Base-by-base conservation (phyloP, 192 early-diverging fungal species). In the Linnemannia schmuckeri region DNA sequence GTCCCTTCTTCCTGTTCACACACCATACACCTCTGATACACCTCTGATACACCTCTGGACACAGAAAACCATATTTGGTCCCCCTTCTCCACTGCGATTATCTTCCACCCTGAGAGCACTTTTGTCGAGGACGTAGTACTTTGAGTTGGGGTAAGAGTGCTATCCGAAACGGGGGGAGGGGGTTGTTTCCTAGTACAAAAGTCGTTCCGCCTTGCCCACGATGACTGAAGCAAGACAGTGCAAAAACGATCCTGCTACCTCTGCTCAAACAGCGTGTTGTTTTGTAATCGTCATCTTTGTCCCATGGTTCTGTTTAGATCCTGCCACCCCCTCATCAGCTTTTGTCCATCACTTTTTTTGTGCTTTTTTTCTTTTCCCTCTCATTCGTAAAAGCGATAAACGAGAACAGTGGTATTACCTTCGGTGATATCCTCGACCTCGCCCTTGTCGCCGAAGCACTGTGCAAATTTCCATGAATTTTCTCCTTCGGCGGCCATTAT, bases 361-460 rank as follows among this genome's bases (percentile, higher is more conserved):
- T 54, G 15, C 6, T 47, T 24, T 38, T 52, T 22, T 13, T 13
- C 30, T 35, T 6, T 47, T 27, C 30, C 15, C 35, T 47, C 52
- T 35, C 0, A 44, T 17, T n/a, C 8, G n/a, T 18, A 30, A 70
- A n/a, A 40, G 17, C 9, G 13, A 80, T 30, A 37, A 40, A n/a
- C 47, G 70, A 70, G 68, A 40, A 73, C 44, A 70, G 52, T 35
- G 73, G 33, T 61, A 83, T 83, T 96, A 98, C 98, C 98, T 96
- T 99, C 98, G 68, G 97, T 99, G 74, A 99, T 96, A 89, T 99
- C 98, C 77, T 99, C 98, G 72, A 97, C 94, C 76, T 99, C 98
- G 69, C 97, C 97, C 90, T 99, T 99, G 91, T 99, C 98, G 74
- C 98, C 98, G 92, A 99, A 99, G 91, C 98, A 99, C 91, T 99